Conservation (phyloP, 2,329 filamentous ascomycete genomes). For the Xylariaceae sp. region DNA sequence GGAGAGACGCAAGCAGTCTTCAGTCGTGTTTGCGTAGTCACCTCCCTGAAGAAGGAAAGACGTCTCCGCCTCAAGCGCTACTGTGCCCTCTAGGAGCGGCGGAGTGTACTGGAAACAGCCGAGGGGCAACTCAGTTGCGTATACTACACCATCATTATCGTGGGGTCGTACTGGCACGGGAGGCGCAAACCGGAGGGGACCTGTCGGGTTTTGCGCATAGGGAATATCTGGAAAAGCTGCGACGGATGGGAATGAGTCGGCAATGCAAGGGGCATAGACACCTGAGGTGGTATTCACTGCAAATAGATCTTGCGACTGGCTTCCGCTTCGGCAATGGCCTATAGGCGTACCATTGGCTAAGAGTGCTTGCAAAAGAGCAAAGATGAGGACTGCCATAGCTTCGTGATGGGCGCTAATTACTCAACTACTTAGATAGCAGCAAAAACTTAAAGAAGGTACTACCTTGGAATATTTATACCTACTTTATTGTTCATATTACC, state of each 20-base stretch:
- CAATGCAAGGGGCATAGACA: conserved; percentile 2
- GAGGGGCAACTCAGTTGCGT: conserved; percentile 10
- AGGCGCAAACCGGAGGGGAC: conserved; percentile 21
- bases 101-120: conserved; percentile 17
- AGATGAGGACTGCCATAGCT: background rate
- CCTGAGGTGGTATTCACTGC: conserved; percentile 19
- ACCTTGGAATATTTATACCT: no score
- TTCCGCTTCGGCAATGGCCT: no score
- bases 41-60: conserved; percentile 12
- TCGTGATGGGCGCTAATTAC: no score
- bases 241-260: conserved; percentile 13
- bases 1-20: conserved; percentile 27
- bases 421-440: no score
- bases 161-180: conserved; percentile 12
- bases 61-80: conserved; percentile 1
- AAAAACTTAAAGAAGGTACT: no score
- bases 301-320: background rate
- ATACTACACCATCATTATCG: background rate
- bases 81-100: background rate
- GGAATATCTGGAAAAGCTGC: conserved; percentile 26
- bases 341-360: background rate
- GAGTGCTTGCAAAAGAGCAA: background rate
- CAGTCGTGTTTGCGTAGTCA: conserved; percentile 13
- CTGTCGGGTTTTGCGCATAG: conserved; percentile 26
- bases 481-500: no score